Conservation (phyloP, 192 early-diverging fungal genomes). For the Mycoemilia scoparia region DNA sequence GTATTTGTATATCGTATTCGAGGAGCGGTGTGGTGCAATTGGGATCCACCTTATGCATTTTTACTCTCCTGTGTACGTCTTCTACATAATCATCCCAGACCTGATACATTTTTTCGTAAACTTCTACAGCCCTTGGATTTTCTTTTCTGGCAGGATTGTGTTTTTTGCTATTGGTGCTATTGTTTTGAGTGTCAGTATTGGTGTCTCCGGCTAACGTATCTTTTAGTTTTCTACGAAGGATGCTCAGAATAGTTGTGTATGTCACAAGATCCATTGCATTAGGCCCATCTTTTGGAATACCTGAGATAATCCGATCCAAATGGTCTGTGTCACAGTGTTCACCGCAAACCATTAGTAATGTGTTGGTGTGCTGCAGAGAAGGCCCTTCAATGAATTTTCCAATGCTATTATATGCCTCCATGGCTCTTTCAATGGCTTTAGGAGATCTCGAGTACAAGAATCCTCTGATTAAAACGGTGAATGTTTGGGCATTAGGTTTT, state of each 20-base stretch:
- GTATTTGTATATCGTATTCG: conserved; percentile 9
- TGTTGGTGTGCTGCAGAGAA: conserved; percentile 13
- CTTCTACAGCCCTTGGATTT: conserved; percentile 4
- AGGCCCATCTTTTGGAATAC: conserved; percentile 6
- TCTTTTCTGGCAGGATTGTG: background rate
- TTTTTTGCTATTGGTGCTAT: background rate
- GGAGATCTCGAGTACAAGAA: conserved; percentile 13
- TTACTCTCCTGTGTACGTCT: conserved; percentile 11
- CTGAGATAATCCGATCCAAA: conserved; percentile 9
- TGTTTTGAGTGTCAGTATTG: background rate
- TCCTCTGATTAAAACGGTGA: conserved; percentile 17
- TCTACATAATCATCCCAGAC: conserved; percentile 10
- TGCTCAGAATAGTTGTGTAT: conserved; percentile 16
- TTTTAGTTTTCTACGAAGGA: conserved; percentile 15
- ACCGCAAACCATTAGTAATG: conserved; percentile 17
- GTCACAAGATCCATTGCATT: conserved; percentile 17
- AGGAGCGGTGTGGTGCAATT: conserved; percentile 6
- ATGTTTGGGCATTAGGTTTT: conserved; percentile 16
- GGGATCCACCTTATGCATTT: conserved; percentile 2
- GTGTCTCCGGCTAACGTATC: conserved; percentile 1
- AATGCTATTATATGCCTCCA: conserved; percentile 10
- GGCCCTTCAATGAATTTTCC: conserved; percentile 3
- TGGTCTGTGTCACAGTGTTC: conserved; percentile 11
- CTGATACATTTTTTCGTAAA: conserved; percentile 8
- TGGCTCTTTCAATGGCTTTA: conserved; percentile 11